These are phyloP conservation scores for Mycena maculata DNA, from an alignment of 768 basidiomycete genomes.

Conservation along the genomic window DNA sequence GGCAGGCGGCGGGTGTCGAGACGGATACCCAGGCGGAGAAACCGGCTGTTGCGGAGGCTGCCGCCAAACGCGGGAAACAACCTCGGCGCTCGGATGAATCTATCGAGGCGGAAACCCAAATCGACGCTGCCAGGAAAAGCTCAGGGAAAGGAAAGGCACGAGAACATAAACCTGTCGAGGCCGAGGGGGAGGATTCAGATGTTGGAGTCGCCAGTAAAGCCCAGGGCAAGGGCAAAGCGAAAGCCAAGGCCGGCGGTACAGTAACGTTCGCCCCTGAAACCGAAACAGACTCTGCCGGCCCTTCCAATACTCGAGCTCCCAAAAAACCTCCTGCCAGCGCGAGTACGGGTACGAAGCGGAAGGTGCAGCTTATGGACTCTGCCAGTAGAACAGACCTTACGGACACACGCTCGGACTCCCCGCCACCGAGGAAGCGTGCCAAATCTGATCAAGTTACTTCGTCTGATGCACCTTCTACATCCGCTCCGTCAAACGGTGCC, in stretches of 20 bases:
- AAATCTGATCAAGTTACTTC: conserved; percentile 9
- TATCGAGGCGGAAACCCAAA: too few species aligned
- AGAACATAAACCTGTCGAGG: too few species aligned
- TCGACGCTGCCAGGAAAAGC: not conserved
- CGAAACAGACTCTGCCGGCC: conserved; percentile 20
- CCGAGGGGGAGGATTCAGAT: not conserved
- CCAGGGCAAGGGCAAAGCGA: conserved; percentile 15
- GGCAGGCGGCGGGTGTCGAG: not conserved
- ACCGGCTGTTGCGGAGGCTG: not conserved
- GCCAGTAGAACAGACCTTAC: conserved; percentile 18
- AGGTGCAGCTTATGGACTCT: conserved; percentile 22
- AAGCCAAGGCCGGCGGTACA: conserved; percentile 7
- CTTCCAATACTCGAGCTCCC: conserved; percentile 8
- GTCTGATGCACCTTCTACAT: not conserved
- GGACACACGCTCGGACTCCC: conserved; percentile 6
- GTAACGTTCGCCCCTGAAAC: conserved; percentile 21
- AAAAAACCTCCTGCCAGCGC: not conserved
- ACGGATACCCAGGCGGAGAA: not conserved
- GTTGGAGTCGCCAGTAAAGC: not conserved
- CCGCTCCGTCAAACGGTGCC: not conserved
- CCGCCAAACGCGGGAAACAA: conserved; percentile 14
- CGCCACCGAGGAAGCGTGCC: conserved; percentile 22
- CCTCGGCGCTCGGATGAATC: not conserved
- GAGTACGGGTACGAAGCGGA: conserved; percentile 13
- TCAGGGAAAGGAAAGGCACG: conserved; percentile 10